phyloP scores from a whole-genome alignment of 2,329 filamentous ascomycete genomes.

The Fusarium robinianum region DNA sequence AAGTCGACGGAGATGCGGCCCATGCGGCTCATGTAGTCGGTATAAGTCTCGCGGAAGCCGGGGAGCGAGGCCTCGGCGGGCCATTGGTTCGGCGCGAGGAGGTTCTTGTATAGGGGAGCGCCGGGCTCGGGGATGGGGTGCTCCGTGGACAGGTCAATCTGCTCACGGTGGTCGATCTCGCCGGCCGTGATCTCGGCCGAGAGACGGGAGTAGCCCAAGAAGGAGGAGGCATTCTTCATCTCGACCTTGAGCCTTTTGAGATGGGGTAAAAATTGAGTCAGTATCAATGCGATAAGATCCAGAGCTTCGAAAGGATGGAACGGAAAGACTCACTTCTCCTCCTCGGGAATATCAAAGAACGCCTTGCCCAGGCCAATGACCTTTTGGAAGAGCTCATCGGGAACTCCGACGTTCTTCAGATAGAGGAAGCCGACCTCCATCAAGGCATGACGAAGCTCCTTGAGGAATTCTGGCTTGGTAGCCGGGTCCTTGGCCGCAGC shows the following conservation, averaged over 20 bases:
- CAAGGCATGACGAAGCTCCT: constrained; percentile 72
- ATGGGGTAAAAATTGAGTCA: constrained; percentile 6
- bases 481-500: constrained; percentile 64
- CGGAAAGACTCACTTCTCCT: constrained; percentile 66
- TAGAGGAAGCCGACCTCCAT: constrained; percentile 90
- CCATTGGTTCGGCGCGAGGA: constrained; percentile 82
- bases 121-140: constrained; percentile 66
- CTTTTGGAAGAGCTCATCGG: constrained; percentile 64
- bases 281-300: background rate
- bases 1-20: constrained; percentile 72
- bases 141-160: constrained; percentile 83
- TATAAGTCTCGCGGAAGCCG: constrained; percentile 68
- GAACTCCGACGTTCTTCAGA: constrained; percentile 76
- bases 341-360: constrained; percentile 77
- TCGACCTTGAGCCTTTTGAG: constrained; percentile 67
- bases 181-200: constrained; percentile 74
- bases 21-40: constrained; percentile 79
- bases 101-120: constrained; percentile 73
- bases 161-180: constrained; percentile 78
- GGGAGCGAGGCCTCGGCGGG: constrained; percentile 67
- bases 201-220: constrained; percentile 70
- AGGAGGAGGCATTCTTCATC: constrained; percentile 74
- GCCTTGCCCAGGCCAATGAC: constrained; percentile 70
- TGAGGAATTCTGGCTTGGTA: constrained; percentile 74
- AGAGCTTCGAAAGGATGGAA: constrained; percentile 1